Base-by-base conservation (phyloP, 1,284 basidiomycete species). In the Garcileccinum viscosum region DNA sequence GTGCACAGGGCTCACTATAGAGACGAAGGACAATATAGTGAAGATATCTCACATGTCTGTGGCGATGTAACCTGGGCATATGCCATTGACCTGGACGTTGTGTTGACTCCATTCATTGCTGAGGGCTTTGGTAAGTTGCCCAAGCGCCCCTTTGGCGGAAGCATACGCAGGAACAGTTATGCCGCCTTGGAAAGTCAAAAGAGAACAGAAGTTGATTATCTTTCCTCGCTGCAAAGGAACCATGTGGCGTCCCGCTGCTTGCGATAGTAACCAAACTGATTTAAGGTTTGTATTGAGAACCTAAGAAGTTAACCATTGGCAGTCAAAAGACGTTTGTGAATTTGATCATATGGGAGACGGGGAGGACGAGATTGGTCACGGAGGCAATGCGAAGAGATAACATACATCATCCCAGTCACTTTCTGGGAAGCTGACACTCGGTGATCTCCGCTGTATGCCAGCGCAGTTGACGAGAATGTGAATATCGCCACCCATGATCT, bases 401-500 rank as follows among this genome's bases (percentile, higher is more conserved):
- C 89, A 77, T 80, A 95, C 95, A 82, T 96, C 94, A 78, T 97
- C 91, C 95, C 95, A 98, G 80, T 97, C 93, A 62, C 84, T 80
- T 80, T 97, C 95, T 47, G 89, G 84, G 80, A 98, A 98, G 75
- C 90, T 87, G 74, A 95, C 89, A 56, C 91, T 90, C 68, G 94
- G 93, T 67, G 92, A 90, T 80, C 95, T 86, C 76, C 95, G 87
- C 81, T 98, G 96, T 75, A 98, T 98, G 62, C 96, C 97, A 67
- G 94, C 97, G 80, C 96, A 98, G 82, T 98, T 97, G 80, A 98
- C 89, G 62, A 98, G 88, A 73, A 98, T 87, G 80, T 98, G 91
- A 72, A 98, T 91, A 67, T 89, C 83, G 62, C 87, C 88, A 58
- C 84, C 87, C 84, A 92, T 88, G 69, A 85, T 81, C 62, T 87